These are phyloP conservation scores for Neofusicoccum ribis DNA, from an alignment of 2,329 filamentous ascomycete species.

Conservation along the genomic window DNA sequence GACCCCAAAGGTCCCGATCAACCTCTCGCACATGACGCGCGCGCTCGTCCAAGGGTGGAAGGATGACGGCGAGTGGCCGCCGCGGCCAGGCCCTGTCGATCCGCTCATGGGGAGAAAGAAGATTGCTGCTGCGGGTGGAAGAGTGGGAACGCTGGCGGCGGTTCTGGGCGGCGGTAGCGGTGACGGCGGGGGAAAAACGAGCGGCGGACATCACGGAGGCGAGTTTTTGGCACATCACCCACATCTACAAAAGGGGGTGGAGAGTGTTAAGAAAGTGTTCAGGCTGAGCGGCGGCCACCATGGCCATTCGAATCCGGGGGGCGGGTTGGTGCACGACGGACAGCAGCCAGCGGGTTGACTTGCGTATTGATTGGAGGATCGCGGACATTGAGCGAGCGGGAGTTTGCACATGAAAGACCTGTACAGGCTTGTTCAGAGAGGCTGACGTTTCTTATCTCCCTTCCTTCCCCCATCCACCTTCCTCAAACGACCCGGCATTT, in stretches of 20 bases:
- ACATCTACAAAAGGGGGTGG: constrained; percentile 46
- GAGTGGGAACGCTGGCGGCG: constrained; percentile 8
- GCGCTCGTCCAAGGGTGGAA: constrained; percentile 91
- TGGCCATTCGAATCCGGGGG: not conserved
- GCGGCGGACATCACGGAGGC: constrained; percentile 22
- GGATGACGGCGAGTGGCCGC: constrained; percentile 89
- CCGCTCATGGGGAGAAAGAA: constrained; percentile 43
- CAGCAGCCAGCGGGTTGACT: not conserved
- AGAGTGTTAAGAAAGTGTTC: constrained; percentile 47
- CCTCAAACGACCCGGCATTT: no score
- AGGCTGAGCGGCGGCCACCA: constrained; percentile 32
- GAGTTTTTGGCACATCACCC: constrained; percentile 39
- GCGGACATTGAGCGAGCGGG: no score
- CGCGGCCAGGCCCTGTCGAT: constrained; percentile 55
- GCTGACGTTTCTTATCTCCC: no score
- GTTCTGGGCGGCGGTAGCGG: constrained; percentile 17
- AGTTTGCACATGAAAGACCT: no score
- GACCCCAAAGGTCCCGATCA: constrained; percentile 84
- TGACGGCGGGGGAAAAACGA: not conserved
- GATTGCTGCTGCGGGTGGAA: constrained; percentile 19
- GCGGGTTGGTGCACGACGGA: not conserved
- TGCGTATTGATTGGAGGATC: no score
- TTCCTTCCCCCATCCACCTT: no score
- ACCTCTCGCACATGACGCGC: constrained; percentile 76
- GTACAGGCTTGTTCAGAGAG: no score